These are phyloP conservation scores for Coprinopsis strossmayeri DNA, from an alignment of 768 basidiomycete species.

Conservation along the genomic window DNA sequence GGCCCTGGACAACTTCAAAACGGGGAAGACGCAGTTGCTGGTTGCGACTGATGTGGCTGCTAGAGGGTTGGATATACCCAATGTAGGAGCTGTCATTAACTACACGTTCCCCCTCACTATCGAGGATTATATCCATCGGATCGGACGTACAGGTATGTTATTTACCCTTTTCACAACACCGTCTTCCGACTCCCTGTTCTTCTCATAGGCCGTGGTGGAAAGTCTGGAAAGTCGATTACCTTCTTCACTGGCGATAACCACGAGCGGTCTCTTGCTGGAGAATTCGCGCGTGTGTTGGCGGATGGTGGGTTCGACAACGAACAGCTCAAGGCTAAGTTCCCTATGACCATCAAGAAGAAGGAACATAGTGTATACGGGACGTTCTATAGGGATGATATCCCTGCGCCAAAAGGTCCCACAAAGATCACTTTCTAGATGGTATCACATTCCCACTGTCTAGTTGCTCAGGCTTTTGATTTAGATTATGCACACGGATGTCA, in stretches of 20 bases:
- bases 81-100: slow-evolving; percentile 91
- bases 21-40: slow-evolving; percentile 69
- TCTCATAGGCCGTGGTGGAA: slow-evolving; percentile 76
- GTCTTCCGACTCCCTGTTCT: neutral
- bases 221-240: slow-evolving; percentile 85
- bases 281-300: slow-evolving; percentile 82
- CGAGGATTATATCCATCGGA: slow-evolving; percentile 88
- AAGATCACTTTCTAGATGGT: slow-evolving; percentile 62
- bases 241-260: slow-evolving; percentile 93
- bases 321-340: slow-evolving; percentile 70
- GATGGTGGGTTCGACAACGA: slow-evolving; percentile 82
- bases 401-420: slow-evolving; percentile 54
- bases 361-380: slow-evolving; percentile 87
- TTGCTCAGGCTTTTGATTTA: too few relatives aligned
- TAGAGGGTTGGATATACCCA: slow-evolving; percentile 93
- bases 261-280: slow-evolving; percentile 84
- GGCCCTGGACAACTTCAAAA: slow-evolving; percentile 81
- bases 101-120: slow-evolving; percentile 98
- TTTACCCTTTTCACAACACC: neutral
- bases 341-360: slow-evolving; percentile 97
- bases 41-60: slow-evolving; percentile 99
- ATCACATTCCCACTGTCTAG: neutral
- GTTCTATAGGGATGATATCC: slow-evolving; percentile 69
- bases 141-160: slow-evolving; percentile 70
- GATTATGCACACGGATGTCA: too few relatives aligned